Base-by-base conservation (phyloP, 345 rosid species). In the Gossypioides kirkii region DNA sequence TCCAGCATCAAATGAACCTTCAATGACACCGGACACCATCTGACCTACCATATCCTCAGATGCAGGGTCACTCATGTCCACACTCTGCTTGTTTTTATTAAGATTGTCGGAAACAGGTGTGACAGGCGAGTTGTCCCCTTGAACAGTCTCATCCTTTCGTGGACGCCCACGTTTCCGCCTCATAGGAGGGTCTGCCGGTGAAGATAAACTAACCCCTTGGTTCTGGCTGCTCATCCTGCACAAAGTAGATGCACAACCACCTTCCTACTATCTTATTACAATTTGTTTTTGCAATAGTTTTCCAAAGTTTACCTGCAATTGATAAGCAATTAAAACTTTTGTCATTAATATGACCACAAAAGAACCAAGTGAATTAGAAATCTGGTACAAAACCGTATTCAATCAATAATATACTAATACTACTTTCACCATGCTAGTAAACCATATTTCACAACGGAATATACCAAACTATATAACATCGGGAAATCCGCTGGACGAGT, bases 1-100 rank as follows among this genome's bases (percentile, higher is more conserved):
- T 26, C 97, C 92, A 17, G 87, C 90, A 17, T 87, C 94, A 61
- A 87, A 86, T 26, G 86, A 68, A 70, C 88, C 87, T 69, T 86
- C 94, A 10, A 91, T 79, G 61, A 87, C 88, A 42, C 97, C 94
- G 61, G 84, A 73, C 68, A 91, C 81, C 50, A 32, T 61, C 73
- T 85, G 76, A 28, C 97, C 94, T 8, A 87, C 80, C 90, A 89
- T 77, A 46, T 69, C 77, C 42, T 16, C 70, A 22, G 49, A 67
- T 72, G 77, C 73, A 74, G 73, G 50, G 52, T 65, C 70, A 70
- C 43, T 59, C 43, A 77, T 69, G 6, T 47, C 76, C 14, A 26
- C 55, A 60, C 49, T 73, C 80, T 63, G 74, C 28, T 79, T 81
- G 73, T 68, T 70, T 74, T 64, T 83, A 67, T 71, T 77, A 28